These are phyloP conservation scores for Metschnikowia rubicola DNA, from an alignment of 805 yeast genomes.

Conservation along the genomic window DNA sequence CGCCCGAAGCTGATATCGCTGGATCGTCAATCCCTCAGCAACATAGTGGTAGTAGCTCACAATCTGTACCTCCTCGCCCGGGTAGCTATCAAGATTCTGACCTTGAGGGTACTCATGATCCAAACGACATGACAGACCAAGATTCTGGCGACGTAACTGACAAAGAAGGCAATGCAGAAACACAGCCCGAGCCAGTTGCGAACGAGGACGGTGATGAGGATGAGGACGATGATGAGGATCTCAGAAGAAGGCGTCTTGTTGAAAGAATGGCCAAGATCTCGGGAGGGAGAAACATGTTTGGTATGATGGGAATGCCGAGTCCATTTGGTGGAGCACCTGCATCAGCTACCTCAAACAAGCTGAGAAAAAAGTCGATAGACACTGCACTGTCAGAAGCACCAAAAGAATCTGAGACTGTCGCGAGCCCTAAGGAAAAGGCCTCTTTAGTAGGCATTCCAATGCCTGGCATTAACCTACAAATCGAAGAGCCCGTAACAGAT, in stretches of 20 bases:
- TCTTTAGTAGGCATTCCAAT: constrained; percentile 7
- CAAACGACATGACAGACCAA: no score
- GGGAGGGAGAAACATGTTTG: constrained; percentile 79
- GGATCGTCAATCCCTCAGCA: not conserved
- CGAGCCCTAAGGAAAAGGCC: constrained; percentile 1
- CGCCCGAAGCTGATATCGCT: not conserved
- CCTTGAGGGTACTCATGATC: no score
- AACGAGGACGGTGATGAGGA: constrained; percentile 39
- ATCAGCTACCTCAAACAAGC: constrained; percentile 14
- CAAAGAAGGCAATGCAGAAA: not conserved
- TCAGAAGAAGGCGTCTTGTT: constrained; percentile 69
- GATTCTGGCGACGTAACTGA: no score
- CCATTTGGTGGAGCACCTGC: constrained; percentile 29
- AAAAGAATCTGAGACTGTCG: not conserved
- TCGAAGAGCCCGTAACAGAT: not conserved
- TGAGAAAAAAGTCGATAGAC: constrained; percentile 13
- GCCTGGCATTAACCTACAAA: constrained; percentile 9
- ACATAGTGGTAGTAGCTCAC: no score
- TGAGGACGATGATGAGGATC: constrained; percentile 73
- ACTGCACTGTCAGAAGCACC: not conserved
- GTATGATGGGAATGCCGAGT: constrained; percentile 58
- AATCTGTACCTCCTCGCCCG: no score
- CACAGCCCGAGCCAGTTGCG: not conserved
- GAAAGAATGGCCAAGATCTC: constrained; percentile 96
- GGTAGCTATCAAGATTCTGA: no score